These are phyloP conservation scores for Cryphonectria parasitica DNA, from an alignment of 2,329 filamentous ascomycete species.

Conservation along the genomic window DNA sequence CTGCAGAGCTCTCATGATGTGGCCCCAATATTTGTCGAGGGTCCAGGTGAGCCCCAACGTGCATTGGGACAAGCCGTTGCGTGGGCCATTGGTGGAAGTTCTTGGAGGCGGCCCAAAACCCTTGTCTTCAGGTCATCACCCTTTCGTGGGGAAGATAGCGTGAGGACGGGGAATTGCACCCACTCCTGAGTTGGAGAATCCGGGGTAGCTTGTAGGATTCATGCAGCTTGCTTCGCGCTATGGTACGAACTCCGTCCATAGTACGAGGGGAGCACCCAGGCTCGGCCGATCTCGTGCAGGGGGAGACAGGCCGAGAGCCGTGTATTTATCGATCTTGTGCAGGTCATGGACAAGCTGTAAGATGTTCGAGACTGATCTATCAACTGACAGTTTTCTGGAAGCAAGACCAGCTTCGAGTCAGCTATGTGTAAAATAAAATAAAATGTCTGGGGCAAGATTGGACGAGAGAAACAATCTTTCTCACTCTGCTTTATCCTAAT, in stretches of 20 bases:
- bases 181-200: constrained; percentile 24
- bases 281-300: not conserved
- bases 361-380: not conserved
- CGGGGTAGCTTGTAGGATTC: constrained; percentile 16
- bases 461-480: not conserved
- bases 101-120: not conserved
- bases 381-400: not conserved
- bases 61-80: not conserved
- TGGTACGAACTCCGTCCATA: not conserved
- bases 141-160: constrained; percentile 3
- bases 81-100: constrained; percentile 28
- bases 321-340: not conserved
- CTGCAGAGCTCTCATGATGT: constrained; percentile 14
- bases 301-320: not conserved
- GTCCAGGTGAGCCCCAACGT: not conserved
- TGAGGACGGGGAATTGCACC: constrained; percentile 1
- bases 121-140: not conserved
- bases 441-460: not conserved
- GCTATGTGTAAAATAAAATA: not conserved
- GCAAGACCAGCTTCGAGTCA: not conserved
- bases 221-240: constrained; percentile 15
- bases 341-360: not conserved
- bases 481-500: too few species aligned
- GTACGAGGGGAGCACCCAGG: not conserved
- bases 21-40: not conserved